These are phyloP conservation scores for Hypoxylon sp. DNA, from an alignment of 2,329 filamentous ascomycete genomes.

Conservation along the genomic window DNA sequence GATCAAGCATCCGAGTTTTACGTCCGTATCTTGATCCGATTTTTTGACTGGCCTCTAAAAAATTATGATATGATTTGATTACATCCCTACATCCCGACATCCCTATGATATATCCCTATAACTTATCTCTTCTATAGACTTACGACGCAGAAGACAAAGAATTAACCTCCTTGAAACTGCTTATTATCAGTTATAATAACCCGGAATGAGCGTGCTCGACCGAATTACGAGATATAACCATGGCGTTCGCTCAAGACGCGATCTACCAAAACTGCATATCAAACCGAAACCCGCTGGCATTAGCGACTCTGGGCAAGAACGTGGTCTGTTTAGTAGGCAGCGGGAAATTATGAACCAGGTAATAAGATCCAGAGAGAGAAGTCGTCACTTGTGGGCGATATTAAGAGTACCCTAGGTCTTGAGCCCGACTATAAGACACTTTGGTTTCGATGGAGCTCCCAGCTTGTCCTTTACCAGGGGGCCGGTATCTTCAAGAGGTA, in stretches of 20 bases:
- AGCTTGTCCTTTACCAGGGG: conserved; percentile 44
- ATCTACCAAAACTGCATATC: conserved; percentile 33
- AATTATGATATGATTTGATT: neutral
- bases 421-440: conserved; percentile 52
- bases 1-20: neutral
- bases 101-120: neutral
- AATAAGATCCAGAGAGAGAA: neutral
- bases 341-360: conserved; percentile 53
- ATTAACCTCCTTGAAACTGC: neutral
- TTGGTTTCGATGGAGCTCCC: conserved; percentile 50
- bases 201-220: conserved; percentile 50
- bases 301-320: conserved; percentile 46
- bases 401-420: conserved; percentile 44
- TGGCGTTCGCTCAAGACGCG: conserved; percentile 41
- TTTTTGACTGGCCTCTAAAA: neutral
- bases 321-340: conserved; percentile 48
- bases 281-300: conserved; percentile 47
- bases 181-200: neutral
- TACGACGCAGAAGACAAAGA: conserved; percentile 3
- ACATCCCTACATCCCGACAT: neutral
- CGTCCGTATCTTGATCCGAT: neutral
- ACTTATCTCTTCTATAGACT: neutral
- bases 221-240: conserved; percentile 49
- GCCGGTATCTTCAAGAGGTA: conserved; percentile 48
- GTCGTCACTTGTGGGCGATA: neutral